These are phyloP conservation scores for Flaveria robusta DNA, from an alignment of 129 eudicot species.

Conservation along the genomic window DNA sequence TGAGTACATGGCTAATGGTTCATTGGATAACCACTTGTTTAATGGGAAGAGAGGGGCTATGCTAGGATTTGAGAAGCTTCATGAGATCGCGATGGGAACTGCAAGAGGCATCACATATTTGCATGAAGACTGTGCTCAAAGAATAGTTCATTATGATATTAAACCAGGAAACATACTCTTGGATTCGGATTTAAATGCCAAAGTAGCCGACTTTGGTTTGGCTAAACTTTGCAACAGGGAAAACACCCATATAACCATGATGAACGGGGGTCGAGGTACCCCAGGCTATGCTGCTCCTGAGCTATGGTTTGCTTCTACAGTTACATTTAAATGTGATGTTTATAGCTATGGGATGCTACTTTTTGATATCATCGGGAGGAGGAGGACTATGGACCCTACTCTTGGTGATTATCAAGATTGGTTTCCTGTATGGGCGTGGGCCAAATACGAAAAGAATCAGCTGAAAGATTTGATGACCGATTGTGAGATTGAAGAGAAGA, in stretches of 20 bases:
- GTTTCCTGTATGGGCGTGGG: conserved; percentile 31
- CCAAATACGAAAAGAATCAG: conserved; percentile 5
- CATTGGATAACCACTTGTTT: conserved; percentile 30
- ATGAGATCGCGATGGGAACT: conserved; percentile 28
- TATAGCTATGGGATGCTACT: conserved; percentile 39
- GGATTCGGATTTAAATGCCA: conserved; percentile 31
- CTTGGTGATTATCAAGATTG: conserved; percentile 22
- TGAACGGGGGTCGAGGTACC: conserved; percentile 31
- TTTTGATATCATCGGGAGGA: conserved; percentile 36
- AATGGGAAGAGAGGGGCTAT: neutral
- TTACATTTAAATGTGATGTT: conserved; percentile 33
- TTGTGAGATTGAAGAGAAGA: conserved; percentile 22
- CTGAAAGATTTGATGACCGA: neutral
- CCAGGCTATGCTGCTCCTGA: conserved; percentile 39
- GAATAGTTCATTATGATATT: conserved; percentile 38
- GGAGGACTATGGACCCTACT: conserved; percentile 16
- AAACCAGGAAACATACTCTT: conserved; percentile 39
- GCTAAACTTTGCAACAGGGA: conserved; percentile 39
- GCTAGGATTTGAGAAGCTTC: conserved; percentile 22
- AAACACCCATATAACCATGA: conserved; percentile 32
- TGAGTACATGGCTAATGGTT: conserved; percentile 37
- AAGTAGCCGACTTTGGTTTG: conserved; percentile 37
- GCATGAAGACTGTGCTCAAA: conserved; percentile 38
- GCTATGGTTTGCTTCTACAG: conserved; percentile 23
- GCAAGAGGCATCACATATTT: conserved; percentile 38